Evolutionary conservation across 257 asterid genomes (phyloP).

Genomic region (Solanum appendiculatum): DNA sequence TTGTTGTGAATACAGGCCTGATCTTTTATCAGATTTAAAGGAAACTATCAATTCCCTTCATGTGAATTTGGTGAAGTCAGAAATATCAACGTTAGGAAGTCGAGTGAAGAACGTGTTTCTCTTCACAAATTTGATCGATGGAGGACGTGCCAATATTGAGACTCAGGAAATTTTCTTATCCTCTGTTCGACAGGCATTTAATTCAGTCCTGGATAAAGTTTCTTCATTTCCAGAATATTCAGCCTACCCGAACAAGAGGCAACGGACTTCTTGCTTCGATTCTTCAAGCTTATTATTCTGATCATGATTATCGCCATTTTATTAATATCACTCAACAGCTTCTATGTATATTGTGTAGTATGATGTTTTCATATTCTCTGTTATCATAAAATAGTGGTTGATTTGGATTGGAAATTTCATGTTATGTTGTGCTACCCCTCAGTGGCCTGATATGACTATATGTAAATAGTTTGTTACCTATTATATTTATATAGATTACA

Average conservation of each 20-base stretch:
- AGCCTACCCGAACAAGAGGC: conserved; percentile 24
- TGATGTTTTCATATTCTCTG: background rate
- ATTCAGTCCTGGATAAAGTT: conserved; percentile 43
- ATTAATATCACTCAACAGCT: background rate
- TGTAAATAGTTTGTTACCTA: background rate
- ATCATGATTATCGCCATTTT: background rate
- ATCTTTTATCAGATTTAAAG: conserved; percentile 43
- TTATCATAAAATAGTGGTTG: background rate
- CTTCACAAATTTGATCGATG: conserved; percentile 11
- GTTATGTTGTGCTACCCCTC: background rate
- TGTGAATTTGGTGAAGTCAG: conserved; percentile 34
- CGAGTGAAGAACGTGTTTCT: conserved; percentile 51
- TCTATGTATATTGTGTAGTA: background rate
- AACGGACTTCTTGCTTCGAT: conserved; percentile 28
- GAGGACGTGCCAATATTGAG: background rate
- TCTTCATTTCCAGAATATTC: conserved; percentile 42
- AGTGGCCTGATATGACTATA: background rate
- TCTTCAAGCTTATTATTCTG: background rate
- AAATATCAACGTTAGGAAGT: conserved; percentile 58
- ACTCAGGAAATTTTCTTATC: conserved; percentile 7
- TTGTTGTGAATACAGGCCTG: conserved; percentile 64
- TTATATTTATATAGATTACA: background rate
- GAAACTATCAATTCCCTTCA: conserved; percentile 27
- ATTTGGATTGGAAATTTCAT: background rate
- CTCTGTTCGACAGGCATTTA: conserved; percentile 36